Evolutionary conservation across 345 rosid genomes (phyloP).

Genomic region (Eucalyptus decipiens): DNA sequence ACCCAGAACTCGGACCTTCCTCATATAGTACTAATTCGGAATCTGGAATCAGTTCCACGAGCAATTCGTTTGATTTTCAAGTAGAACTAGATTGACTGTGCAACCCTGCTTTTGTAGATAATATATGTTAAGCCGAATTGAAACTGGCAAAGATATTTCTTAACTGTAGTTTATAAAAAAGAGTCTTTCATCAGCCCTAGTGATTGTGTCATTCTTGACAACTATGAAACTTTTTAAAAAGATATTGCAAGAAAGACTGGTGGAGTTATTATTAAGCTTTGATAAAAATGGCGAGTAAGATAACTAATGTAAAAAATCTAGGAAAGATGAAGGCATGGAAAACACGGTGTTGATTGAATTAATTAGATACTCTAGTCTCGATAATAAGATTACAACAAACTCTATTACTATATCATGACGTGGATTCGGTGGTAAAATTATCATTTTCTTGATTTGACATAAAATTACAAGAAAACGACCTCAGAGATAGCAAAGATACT

Average conservation of each 20-base stretch:
- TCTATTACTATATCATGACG: rapidly evolving
- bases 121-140: neutral
- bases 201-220: neutral
- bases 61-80: too few relatives aligned
- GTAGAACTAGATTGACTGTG: too few relatives aligned
- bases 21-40: neutral
- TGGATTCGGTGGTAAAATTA: too few relatives aligned
- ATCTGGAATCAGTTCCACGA: rapidly evolving
- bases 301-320: neutral
- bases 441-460: neutral
- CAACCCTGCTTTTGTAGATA: neutral
- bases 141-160: neutral
- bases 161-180: neutral
- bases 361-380: neutral
- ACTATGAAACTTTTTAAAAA: neutral
- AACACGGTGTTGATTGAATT: neutral
- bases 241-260: rapidly evolving
- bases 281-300: neutral
- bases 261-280: neutral
- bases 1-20: neutral
- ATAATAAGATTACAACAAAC: neutral
- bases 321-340: neutral
- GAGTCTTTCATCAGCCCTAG: neutral
- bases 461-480: neutral
- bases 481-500: neutral